These are phyloP conservation scores for Cutaneotrichosporon mucoides DNA, from an alignment of 1,284 basidiomycete genomes.

Conservation along the genomic window DNA sequence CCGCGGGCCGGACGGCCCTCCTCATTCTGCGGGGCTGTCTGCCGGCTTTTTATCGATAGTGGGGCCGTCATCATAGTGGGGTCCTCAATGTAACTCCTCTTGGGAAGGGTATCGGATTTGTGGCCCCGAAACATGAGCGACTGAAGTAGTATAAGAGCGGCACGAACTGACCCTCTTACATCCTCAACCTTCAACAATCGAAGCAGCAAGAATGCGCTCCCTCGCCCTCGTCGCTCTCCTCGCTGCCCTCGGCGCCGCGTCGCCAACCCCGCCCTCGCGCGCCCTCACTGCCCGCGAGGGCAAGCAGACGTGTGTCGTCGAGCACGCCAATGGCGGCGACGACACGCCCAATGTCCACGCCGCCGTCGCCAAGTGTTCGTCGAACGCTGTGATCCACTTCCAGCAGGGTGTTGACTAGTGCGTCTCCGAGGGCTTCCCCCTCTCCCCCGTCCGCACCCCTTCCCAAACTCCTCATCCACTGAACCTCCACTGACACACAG, in stretches of 20 bases:
- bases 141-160: too few species aligned
- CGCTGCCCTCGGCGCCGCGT: not conserved
- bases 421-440: not conserved
- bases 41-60: too few species aligned
- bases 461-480: too few species aligned
- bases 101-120: too few species aligned
- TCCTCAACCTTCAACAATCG: not conserved
- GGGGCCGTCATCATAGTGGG: too few species aligned
- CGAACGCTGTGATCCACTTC: conserved; percentile 51
- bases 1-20: too few species aligned
- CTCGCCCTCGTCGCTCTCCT: conserved; percentile 3
- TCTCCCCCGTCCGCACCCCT: too few species aligned
- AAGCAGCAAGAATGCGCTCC: conserved; percentile 6
- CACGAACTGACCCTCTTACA: too few species aligned
- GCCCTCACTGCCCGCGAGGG: not conserved
- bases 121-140: too few species aligned
- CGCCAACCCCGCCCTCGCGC: not conserved
- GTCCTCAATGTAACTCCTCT: too few species aligned
- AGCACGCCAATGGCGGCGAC: conserved; percentile 37
- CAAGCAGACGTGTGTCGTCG: not conserved
- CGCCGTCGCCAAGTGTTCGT: conserved; percentile 49
- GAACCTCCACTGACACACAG: too few species aligned
- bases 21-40: too few species aligned
- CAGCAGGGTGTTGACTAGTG: conserved; percentile 49
- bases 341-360: conserved; percentile 49